phyloP scores from a whole-genome alignment of 2,329 filamentous ascomycete genomes.

The Fusarium metavorans region DNA sequence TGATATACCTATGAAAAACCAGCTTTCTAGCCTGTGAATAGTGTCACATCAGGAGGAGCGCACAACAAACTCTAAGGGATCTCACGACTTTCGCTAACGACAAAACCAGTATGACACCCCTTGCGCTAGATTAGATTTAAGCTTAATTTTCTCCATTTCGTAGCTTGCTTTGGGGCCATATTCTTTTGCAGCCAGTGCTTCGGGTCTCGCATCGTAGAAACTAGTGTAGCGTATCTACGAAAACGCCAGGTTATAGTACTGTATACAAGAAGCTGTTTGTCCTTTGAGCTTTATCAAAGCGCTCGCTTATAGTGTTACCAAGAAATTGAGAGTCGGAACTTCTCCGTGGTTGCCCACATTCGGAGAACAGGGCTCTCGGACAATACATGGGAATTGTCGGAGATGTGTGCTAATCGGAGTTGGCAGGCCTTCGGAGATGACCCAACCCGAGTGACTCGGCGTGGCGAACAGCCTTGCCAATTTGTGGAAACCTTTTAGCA shows the following conservation, averaged over 20 bases:
- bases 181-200: fast-evolving
- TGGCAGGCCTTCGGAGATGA: not conserved
- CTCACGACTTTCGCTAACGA: not conserved
- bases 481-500: not conserved
- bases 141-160: not conserved
- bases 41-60: not conserved
- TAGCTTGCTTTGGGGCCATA: fast-evolving
- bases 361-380: not conserved
- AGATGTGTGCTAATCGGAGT: not conserved
- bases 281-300: not conserved
- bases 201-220: not conserved
- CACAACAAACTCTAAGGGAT: not conserved
- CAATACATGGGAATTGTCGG: not conserved
- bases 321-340: not conserved
- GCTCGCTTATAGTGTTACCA: not conserved
- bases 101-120: not conserved
- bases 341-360: not conserved
- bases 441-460: not conserved
- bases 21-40: not conserved
- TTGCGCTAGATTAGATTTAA: not conserved
- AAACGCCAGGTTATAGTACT: no score
- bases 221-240: not conserved
- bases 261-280: fast-evolving
- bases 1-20: not conserved
- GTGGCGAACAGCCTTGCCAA: not conserved